These are phyloP conservation scores for Myxozyma geophila DNA, from an alignment of 805 yeast species.

Conservation along the genomic window DNA sequence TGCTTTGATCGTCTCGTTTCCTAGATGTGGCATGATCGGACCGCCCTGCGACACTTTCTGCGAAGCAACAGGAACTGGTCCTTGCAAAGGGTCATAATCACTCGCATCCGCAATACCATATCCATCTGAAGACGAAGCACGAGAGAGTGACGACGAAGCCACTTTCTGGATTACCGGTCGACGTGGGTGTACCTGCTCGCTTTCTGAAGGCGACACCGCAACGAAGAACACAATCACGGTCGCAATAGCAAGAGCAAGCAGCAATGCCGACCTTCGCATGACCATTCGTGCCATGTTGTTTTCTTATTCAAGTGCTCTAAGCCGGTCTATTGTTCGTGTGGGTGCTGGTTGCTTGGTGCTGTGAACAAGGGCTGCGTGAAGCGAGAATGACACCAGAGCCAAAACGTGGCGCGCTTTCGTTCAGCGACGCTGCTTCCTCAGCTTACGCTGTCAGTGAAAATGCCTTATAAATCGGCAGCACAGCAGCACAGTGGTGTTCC, in stretches of 20 bases:
- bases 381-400: no score
- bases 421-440: no score
- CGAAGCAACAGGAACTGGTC: constrained; percentile 35
- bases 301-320: not conserved
- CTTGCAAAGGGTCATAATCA: constrained; percentile 36
- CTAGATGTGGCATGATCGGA: constrained; percentile 93
- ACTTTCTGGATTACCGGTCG: constrained; percentile 5
- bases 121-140: constrained; percentile 1
- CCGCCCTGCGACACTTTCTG: constrained; percentile 40
- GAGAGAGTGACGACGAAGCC: not conserved
- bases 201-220: constrained; percentile 8
- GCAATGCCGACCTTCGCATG: constrained; percentile 16
- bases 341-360: not conserved
- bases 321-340: not conserved
- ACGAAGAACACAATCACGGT: constrained; percentile 16
- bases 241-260: constrained; percentile 7
- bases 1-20: constrained; percentile 77
- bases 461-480: no score
- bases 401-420: no score
- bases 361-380: not conserved
- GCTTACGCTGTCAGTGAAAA: no score
- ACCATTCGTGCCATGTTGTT: constrained; percentile 11
- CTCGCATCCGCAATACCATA: constrained; percentile 34
- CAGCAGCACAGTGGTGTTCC: no score
- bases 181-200: not conserved